phyloP scores from a whole-genome alignment of 306 rosid genomes.

The Lathyrus tuberosus region DNA sequence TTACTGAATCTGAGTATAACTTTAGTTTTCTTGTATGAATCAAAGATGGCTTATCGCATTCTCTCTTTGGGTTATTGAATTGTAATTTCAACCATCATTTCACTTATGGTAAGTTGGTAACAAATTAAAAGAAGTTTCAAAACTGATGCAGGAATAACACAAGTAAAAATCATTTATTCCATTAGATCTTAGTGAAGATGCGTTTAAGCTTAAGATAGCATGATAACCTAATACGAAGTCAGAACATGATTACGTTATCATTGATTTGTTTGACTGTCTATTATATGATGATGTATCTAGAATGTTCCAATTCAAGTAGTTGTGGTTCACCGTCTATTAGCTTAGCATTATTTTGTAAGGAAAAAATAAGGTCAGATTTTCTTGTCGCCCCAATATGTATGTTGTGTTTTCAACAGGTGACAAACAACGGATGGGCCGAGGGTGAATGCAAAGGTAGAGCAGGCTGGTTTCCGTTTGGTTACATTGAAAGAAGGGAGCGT shows the following conservation, averaged over 20 bases:
- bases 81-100: constrained; percentile 19
- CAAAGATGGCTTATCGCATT: constrained; percentile 5
- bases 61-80: neutral
- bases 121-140: constrained; percentile 25
- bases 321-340: constrained; percentile 20
- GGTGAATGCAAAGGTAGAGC: constrained; percentile 87
- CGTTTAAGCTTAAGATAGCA: constrained; percentile 9
- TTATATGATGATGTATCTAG: constrained; percentile 27
- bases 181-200: constrained; percentile 18
- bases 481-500: constrained; percentile 68
- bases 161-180: constrained; percentile 4
- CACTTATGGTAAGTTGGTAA: neutral
- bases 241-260: constrained; percentile 18
- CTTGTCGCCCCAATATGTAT: constrained; percentile 20
- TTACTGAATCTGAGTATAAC: constrained; percentile 35
- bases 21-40: constrained; percentile 6
- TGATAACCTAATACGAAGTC: constrained; percentile 22
- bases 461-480: constrained; percentile 83
- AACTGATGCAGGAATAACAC: constrained; percentile 25
- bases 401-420: constrained; percentile 48
- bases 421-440: constrained; percentile 85
- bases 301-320: constrained; percentile 26
- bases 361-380: constrained; percentile 29
- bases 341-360: neutral
- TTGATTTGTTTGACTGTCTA: constrained; percentile 20